These are phyloP conservation scores for Choanephora cucurbitarum DNA, from an alignment of 371 early-diverging fungal species.

Conservation along the genomic window DNA sequence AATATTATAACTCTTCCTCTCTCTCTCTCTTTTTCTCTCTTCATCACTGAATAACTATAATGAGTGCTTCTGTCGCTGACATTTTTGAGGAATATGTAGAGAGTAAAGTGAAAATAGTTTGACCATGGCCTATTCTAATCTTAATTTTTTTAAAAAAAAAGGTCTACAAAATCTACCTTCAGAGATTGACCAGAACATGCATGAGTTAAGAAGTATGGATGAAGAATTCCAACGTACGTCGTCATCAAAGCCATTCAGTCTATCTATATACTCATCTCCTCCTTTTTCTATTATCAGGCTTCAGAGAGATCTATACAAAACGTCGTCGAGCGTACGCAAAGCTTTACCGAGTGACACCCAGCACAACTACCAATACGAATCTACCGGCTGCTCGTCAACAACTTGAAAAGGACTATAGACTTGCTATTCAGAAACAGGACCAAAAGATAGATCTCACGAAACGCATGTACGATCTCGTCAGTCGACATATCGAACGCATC, in stretches of 20 bases:
- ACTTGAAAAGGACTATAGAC: constrained; percentile 47
- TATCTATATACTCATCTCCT: too few species aligned
- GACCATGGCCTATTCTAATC: too few species aligned
- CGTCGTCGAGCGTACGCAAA: constrained; percentile 23
- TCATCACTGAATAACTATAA: constrained; percentile 8
- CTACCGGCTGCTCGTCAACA: constrained; percentile 30
- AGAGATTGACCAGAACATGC: constrained; percentile 58
- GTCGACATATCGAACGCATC: constrained; percentile 52
- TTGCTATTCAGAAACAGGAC: constrained; percentile 52
- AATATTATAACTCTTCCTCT: too few species aligned
- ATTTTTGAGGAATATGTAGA: constrained; percentile 57
- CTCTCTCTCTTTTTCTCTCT: too few species aligned
- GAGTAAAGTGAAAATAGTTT: constrained; percentile 40
- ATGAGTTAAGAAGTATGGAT: constrained; percentile 55
- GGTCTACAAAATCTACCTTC: constrained; percentile 52
- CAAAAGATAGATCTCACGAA: constrained; percentile 53
- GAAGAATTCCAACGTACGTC: constrained; percentile 48
- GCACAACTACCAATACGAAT: constrained; percentile 11
- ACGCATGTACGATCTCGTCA: constrained; percentile 52
- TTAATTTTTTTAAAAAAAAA: constrained; percentile 8
- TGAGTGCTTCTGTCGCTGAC: constrained; percentile 51
- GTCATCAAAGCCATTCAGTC: constrained; percentile 1
- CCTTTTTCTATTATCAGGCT: too few species aligned
- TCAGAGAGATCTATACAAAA: constrained; percentile 26
- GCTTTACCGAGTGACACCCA: constrained; percentile 7